Conservation (phyloP, 768 basidiomycete species). For the Lepiota venenata region DNA sequence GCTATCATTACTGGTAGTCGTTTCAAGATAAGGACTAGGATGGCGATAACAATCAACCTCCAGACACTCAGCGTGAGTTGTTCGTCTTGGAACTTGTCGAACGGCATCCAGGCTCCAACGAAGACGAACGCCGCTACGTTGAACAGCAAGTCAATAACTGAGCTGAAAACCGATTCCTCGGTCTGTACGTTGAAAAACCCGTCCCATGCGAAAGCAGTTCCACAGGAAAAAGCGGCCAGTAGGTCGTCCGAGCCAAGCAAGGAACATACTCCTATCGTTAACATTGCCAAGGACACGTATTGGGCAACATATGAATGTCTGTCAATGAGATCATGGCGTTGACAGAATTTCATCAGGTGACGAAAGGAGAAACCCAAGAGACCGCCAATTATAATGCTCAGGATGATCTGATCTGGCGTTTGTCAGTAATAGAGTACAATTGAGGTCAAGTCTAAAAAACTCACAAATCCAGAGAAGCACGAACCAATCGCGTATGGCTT, state of each 20-base stretch:
- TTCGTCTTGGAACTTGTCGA: slow-evolving; percentile 67
- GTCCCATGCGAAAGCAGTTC: slow-evolving; percentile 96
- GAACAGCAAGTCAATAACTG: slow-evolving; percentile 94
- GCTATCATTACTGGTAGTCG: slow-evolving; percentile 82
- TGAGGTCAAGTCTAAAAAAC: slow-evolving; percentile 20
- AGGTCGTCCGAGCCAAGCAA: slow-evolving; percentile 92
- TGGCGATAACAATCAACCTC: slow-evolving; percentile 80
- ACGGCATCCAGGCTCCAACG: slow-evolving; percentile 98
- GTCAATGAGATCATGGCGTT: slow-evolving; percentile 84
- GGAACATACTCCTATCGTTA: slow-evolving; percentile 81
- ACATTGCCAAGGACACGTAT: slow-evolving; percentile 78
- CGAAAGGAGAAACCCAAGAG: slow-evolving; percentile 77
- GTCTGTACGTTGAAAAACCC: slow-evolving; percentile 92
- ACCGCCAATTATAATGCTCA: slow-evolving; percentile 75
- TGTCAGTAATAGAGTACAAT: slow-evolving; percentile 13
- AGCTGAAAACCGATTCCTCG: slow-evolving; percentile 92
- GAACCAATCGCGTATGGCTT: slow-evolving; percentile 86
- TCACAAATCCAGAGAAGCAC: slow-evolving; percentile 81
- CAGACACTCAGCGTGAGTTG: slow-evolving; percentile 72
- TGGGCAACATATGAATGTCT: slow-evolving; percentile 94
- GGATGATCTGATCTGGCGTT: slow-evolving; percentile 64
- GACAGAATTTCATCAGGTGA: slow-evolving; percentile 91
- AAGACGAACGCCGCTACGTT: slow-evolving; percentile 95
- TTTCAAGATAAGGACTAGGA: slow-evolving; percentile 78
- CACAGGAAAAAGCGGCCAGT: slow-evolving; percentile 91